Evolutionary conservation across 2,329 filamentous ascomycete genomes (phyloP).

Genomic region (Lachnellula hyalina): DNA sequence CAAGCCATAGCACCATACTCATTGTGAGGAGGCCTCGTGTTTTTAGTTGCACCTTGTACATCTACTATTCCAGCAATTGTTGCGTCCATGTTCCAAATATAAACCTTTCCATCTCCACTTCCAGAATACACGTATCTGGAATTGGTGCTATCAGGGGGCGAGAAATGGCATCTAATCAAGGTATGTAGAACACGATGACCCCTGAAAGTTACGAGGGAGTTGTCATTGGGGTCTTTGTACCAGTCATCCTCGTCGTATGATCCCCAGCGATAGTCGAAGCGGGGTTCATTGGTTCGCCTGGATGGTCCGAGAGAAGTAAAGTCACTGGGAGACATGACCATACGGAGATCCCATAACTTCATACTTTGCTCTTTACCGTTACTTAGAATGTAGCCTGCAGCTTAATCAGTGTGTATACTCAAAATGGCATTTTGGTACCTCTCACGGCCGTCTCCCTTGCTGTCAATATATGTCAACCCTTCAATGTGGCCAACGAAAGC

Average conservation of each 20-base stretch:
- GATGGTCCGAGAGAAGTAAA: constrained; percentile 52
- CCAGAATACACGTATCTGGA: constrained; percentile 91
- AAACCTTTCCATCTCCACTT: constrained; percentile 82
- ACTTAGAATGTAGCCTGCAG: constrained; percentile 67
- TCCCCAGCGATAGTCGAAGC: constrained; percentile 71
- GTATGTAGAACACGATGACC: constrained; percentile 87
- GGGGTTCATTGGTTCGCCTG: constrained; percentile 42
- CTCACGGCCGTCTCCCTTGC: constrained; percentile 59
- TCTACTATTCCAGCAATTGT: constrained; percentile 75
- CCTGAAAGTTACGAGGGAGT: constrained; percentile 87
- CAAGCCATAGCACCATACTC: constrained; percentile 20
- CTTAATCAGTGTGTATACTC: constrained; percentile 3
- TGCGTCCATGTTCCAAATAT: constrained; percentile 90
- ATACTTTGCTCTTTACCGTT: constrained; percentile 97
- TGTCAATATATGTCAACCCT: constrained; percentile 64
- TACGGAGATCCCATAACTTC: constrained; percentile 93
- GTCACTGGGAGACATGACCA: constrained; percentile 71
- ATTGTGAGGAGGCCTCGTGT: constrained; percentile 50
- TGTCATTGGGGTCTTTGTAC: constrained; percentile 75
- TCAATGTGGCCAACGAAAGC: constrained; percentile 63
- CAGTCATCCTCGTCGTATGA: constrained; percentile 60
- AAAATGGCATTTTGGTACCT: neutral
- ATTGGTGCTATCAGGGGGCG: constrained; percentile 77
- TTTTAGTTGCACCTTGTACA: constrained; percentile 64
- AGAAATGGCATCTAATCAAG: constrained; percentile 92